These are phyloP conservation scores for Boletus mariae DNA, from an alignment of 1,284 basidiomycete species.

Conservation along the genomic window DNA sequence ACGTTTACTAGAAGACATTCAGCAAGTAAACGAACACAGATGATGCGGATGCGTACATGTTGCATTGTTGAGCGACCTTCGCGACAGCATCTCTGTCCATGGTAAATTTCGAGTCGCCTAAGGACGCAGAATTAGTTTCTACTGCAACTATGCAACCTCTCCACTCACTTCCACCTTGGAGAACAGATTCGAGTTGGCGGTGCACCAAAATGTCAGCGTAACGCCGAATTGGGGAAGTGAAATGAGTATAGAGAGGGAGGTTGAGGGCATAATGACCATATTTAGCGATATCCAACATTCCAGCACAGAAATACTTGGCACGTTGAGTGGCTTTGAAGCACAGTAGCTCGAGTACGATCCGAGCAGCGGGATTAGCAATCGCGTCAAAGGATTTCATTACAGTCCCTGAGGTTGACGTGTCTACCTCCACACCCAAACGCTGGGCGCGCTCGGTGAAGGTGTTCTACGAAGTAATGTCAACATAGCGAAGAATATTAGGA, in stretches of 20 bases:
- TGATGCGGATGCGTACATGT: conserved; percentile 61
- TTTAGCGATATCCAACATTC: conserved; percentile 99
- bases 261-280: conserved; percentile 93
- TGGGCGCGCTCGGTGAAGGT: conserved; percentile 77
- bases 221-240: conserved; percentile 90
- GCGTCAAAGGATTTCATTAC: conserved; percentile 81
- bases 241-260: conserved; percentile 93
- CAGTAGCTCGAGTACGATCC: conserved; percentile 74
- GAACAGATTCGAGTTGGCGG: conserved; percentile 91
- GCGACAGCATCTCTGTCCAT: conserved; percentile 97
- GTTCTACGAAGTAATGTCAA: conserved; percentile 44
- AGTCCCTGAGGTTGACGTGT: conserved; percentile 75
- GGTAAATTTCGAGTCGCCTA: conserved; percentile 81
- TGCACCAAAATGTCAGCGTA: conserved; percentile 97
- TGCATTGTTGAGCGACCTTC: conserved; percentile 96
- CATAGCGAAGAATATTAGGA: background rate
- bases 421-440: conserved; percentile 81
- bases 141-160: background rate
- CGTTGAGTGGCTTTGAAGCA: conserved; percentile 87
- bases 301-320: conserved; percentile 97
- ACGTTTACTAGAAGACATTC: conserved; percentile 60
- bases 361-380: conserved; percentile 71
- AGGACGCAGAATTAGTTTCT: conserved; percentile 8
- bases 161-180: conserved; percentile 63
- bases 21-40: background rate